Evolutionary conservation across 176 grass and related monocot species (phyloP), one percentile per base, ranked within the genome.

Genomic region (Paspalum vaginatum): DNA sequence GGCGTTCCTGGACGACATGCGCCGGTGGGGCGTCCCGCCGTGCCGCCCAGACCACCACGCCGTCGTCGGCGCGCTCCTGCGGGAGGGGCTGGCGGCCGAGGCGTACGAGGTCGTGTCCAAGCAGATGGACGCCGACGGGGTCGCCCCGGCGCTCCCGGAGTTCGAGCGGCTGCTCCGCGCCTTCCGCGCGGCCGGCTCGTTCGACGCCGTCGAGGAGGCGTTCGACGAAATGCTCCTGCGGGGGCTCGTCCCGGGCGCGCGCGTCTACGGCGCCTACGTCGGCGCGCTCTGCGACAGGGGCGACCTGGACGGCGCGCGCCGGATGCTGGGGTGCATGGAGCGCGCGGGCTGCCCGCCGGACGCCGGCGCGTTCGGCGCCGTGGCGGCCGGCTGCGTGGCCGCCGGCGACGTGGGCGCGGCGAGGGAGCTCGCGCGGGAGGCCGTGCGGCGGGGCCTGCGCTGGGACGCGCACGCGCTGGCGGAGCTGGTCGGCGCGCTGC

Each of bases 181-280:
- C 1, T 91, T 85, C 74, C 62, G 67, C 8, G 24, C 61, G 26
- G 37, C 15, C 43, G 50, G 50, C 1, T n/a, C 70, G 26, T 83
- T 91, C 13, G 54, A 83, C 6, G 70, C 58, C 55, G 86, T 86
- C 16, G 76, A 91, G 61, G 76, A 91, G 71, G 76, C 81, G 76
- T 93, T 97, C 40, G 93, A 96, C 79, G 90, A 90, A 90, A 92
- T 70, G 68, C 68, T 96, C 61, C 61, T 92, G 11, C 63, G 75
- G 2, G 93, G 93, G 48, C 40, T 90, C 52, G 58, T 88, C 50
- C 93, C 89, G 1, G 80, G 74, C 70, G 38, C 60, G 11, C 62
- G 40, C 49, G 85, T 81, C 60, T 92, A 84, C 86, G 61, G 81
- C 10, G 61, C 44, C 44, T 96, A 90, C 76, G 63, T 86, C 38